Evolutionary conservation across 139 green algal genomes (phyloP).

Genomic region (Monoraphidium neglectum): DNA sequence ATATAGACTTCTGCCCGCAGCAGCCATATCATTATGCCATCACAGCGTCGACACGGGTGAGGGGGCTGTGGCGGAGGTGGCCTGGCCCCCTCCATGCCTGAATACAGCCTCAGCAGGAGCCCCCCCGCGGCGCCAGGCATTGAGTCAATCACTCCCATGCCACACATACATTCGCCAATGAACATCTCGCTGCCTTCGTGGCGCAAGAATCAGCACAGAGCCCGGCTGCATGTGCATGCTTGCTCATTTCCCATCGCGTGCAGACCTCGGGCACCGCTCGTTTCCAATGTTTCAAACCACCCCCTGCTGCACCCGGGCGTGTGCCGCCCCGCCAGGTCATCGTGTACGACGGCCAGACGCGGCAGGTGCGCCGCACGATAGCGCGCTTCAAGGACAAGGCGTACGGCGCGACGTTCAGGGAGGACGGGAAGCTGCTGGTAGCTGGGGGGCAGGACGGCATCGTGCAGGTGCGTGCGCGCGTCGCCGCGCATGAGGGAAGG

Average conservation of each 20-base stretch:
- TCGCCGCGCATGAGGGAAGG: too few relatives aligned
- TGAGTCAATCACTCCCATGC: too few relatives aligned
- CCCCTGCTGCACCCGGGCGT: too few relatives aligned
- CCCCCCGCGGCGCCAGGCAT: too few relatives aligned
- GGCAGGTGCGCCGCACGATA: constrained; percentile 58
- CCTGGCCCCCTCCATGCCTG: too few relatives aligned
- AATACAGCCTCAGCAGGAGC: too few relatives aligned
- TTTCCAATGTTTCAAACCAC: too few relatives aligned
- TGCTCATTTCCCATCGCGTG: not conserved
- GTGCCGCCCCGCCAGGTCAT: constrained; percentile 52
- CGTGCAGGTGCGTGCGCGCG: too few relatives aligned
- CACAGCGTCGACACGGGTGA: constrained; percentile 81
- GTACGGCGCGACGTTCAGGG: constrained; percentile 79
- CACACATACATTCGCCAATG: too few relatives aligned
- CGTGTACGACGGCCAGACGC: constrained; percentile 65
- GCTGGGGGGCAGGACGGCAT: constrained; percentile 85
- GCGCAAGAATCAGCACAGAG: too few relatives aligned
- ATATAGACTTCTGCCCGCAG: constrained; percentile 78
- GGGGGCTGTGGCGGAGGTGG: not conserved
- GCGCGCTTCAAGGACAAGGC: constrained; percentile 89
- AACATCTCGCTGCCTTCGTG: too few relatives aligned
- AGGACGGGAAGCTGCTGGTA: constrained; percentile 83
- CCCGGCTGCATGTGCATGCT: not conserved
- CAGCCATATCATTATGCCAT: constrained; percentile 82
- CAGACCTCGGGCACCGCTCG: not conserved